Evolutionary conservation across 225 moss, liverwort and hornwort species (phyloP).

Genomic region (Bryoerythrophyllum caledonicum): DNA sequence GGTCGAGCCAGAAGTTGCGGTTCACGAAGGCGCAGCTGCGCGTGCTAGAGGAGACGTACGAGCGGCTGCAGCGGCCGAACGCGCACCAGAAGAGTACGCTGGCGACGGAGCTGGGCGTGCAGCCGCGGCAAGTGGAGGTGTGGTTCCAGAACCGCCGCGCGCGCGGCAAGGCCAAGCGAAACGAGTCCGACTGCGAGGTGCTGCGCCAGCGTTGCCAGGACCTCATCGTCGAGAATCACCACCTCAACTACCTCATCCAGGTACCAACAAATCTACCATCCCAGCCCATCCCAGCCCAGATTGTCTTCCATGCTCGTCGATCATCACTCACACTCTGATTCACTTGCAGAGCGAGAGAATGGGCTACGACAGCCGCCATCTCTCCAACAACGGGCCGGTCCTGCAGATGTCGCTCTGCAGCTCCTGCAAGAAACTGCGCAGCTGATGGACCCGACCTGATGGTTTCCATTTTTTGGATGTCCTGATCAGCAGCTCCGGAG

Average conservation of each 20-base stretch:
- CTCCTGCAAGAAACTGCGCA: conserved; percentile 52
- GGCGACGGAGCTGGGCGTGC: conserved; percentile 59
- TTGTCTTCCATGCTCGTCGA: too few relatives aligned
- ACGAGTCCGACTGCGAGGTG: conserved; percentile 61
- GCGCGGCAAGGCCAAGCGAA: conserved; percentile 55
- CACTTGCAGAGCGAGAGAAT: conserved; percentile 48
- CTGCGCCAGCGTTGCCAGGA: conserved; percentile 64
- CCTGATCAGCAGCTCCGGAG: too few relatives aligned
- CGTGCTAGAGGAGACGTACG: conserved; percentile 54
- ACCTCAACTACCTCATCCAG: conserved; percentile 64
- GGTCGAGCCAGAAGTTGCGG: conserved; percentile 58
- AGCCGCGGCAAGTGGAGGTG: conserved; percentile 62
- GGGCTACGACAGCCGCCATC: conserved; percentile 59
- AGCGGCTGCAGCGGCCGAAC: conserved; percentile 53
- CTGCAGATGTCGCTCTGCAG: conserved; percentile 58
- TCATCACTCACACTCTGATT: neutral
- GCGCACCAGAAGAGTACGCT: conserved; percentile 59
- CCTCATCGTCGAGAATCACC: conserved; percentile 63
- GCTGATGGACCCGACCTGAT: conserved; percentile 13
- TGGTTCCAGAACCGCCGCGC: conserved; percentile 66
- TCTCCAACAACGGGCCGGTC: conserved; percentile 42
- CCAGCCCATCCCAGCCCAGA: neutral
- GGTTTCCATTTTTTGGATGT: conserved; percentile 29
- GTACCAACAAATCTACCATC: neutral
- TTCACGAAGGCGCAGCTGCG: conserved; percentile 63